Base-by-base conservation (phyloP, 345 rosid species). In the Populus simonii region DNA sequence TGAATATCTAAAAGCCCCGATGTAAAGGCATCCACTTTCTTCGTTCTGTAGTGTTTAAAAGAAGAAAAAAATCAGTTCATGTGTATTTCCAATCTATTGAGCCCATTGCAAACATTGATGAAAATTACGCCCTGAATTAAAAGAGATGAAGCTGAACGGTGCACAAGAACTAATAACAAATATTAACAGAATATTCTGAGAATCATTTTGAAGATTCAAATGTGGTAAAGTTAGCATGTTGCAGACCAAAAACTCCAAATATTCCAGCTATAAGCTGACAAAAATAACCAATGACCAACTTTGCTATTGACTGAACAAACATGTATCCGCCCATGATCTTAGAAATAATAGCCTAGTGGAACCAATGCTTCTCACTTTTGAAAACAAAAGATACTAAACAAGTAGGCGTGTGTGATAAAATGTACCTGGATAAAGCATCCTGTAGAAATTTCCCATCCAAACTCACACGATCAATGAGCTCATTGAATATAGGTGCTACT, bases 1-100 rank as follows among this genome's bases (percentile, higher is more conserved):
- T 96, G 99, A 74, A 96, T 92, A 79, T 94, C 98, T 8, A 96
- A 74, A 80, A 96, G 98, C 83, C 92, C 92, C 76, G 97, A 91
- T 38, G 98, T 94, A 85, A 96, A 96, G 83, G 71, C 81, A 83
- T 96, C 99, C 70, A 78, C 99, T 80, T 92, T 90, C 78, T 89
- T 91, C 7, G 99, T 94, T 85, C 99, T 96, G 87, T 72, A 85
- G 66, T 71, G 53, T 18, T 69, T 70, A 78, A 39, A 81, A 41
- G 47, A 36, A 63, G 36, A 66, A 74, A 47, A 38, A 23, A 38
- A 13, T 18, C 29, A 71, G 38, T 57, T 67, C 66, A 78, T 31
- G 70, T 13, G 45, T 31, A 31, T 27, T 51, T 49, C 47, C 17
- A 73, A 10, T 41, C 47, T 41, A 41, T 0, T 41, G 15, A 41